These are phyloP conservation scores for Sordariomycetes sp. DNA, from an alignment of 2,329 filamentous ascomycete genomes.

Conservation along the genomic window DNA sequence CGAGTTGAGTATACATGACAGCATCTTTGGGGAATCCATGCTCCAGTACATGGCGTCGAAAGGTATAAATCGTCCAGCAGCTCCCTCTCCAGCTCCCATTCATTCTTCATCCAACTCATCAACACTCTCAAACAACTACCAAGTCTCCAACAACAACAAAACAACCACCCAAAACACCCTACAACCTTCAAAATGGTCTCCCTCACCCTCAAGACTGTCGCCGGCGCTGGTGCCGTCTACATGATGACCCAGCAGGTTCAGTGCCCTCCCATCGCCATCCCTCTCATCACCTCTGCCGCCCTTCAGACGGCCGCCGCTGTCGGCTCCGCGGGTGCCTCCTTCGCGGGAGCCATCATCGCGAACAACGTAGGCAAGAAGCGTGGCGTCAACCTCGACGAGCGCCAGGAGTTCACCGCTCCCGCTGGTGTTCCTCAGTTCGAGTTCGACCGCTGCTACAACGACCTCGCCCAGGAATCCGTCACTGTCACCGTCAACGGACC, in stretches of 20 bases:
- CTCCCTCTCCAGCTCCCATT: neutral
- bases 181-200: constrained; percentile 1
- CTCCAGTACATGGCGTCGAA: no score
- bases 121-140: neutral
- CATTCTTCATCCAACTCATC: neutral
- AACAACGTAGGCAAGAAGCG: neutral
- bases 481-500: constrained; percentile 1
- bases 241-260: neutral
- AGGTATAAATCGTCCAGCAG: neutral
- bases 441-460: constrained; percentile 1
- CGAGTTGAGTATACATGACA: no score
- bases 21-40: no score
- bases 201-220: neutral
- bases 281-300: neutral
- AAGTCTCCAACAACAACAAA: no score
- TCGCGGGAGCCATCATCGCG: neutral
- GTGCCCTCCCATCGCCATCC: constrained; percentile 2
- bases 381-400: neutral
- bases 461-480: neutral
- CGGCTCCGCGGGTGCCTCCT: neutral
- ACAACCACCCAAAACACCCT: neutral
- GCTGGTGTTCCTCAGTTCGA: neutral
- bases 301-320: neutral
- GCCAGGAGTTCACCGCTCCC: constrained; percentile 1
- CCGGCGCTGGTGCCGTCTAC: neutral